These are phyloP conservation scores for Podospora australis DNA, from an alignment of 495 filamentous ascomycete species.

Conservation along the genomic window DNA sequence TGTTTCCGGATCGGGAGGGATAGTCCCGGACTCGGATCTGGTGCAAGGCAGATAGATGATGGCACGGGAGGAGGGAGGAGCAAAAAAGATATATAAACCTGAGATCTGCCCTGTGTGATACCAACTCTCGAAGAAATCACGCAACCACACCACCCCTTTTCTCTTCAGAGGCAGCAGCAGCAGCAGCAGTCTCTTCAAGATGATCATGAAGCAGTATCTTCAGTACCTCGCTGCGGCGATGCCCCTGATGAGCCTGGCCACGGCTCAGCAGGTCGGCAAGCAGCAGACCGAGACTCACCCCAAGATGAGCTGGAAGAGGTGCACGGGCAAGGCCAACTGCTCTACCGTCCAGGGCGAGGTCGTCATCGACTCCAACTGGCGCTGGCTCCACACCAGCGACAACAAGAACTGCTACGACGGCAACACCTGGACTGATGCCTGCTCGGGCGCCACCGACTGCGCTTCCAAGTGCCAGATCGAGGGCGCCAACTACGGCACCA, in stretches of 20 bases:
- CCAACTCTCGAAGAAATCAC: neutral
- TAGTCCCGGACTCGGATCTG: neutral
- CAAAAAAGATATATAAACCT: constrained; percentile 3
- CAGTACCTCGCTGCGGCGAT: constrained; percentile 28
- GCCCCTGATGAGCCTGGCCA: constrained; percentile 22
- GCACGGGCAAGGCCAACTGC: constrained; percentile 47
- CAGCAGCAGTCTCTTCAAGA: neutral
- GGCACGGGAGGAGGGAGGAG: neutral
- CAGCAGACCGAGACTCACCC: constrained; percentile 52
- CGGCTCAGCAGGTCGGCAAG: constrained; percentile 51
- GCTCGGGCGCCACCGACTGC: constrained; percentile 38
- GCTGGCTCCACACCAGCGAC: constrained; percentile 40
- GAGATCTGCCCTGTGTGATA: neutral
- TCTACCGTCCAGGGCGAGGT: constrained; percentile 36
- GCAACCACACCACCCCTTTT: constrained; percentile 1
- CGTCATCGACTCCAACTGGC: constrained; percentile 49
- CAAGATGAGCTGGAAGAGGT: constrained; percentile 52
- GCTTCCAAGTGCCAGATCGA: constrained; percentile 43
- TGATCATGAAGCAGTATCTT: constrained; percentile 25
- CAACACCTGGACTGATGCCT: constrained; percentile 43
- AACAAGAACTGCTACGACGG: constrained; percentile 46
- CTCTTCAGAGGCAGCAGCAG: neutral
- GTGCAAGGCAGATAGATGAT: neutral
- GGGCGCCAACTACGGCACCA: constrained; percentile 41
- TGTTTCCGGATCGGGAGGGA: constrained; percentile 11